Evolutionary conservation across 2,329 filamentous ascomycete genomes (phyloP), one percentile per base, ranked within the genome.

Genomic region (Colletotrichum australisinense): DNA sequence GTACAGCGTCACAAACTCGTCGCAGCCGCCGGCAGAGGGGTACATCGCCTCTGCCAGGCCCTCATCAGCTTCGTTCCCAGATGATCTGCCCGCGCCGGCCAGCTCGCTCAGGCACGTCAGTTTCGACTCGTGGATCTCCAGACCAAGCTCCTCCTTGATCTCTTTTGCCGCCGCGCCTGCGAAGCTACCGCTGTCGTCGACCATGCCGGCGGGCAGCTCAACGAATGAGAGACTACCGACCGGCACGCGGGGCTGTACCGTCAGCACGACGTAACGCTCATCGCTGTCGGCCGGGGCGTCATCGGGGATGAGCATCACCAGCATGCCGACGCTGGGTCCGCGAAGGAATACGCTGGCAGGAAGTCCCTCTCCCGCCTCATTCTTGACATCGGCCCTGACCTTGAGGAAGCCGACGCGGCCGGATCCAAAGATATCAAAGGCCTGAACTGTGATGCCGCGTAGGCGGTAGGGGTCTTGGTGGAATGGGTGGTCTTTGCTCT

Each of bases 1-100:
- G 77, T 89, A 92, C 26, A 92, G 85, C 11, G 86, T 88, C 24
- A 92, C 83, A 76, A 87, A 86, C 79, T 92, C 90, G 78, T 92
- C 90, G 76, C 89, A 91, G 0, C 87, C 90, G 0, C 90, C 90
- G 0, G 88, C 85, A 8, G 87, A 90, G 4, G 90, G 89, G 69
- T 86, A 91, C 84, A 91, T 85, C 4, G 86, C 90, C 32, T 78
- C 76, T 0, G 88, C 83, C 2, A 89, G 76, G 0, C 77, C 79
- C 60, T 86, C 84, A 1, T 75, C 78, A 14, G 76, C 75, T 16
- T 81, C 76, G 2, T 77, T 74, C 64, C 78, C 75, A 9, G 69
- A 66, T 2, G 67, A 56, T 12, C 26, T 55, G 22, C 77, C 76
- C 1, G 72, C 76, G 12, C 78, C 77, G 1, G 86, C 88, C 63